phyloP scores from a whole-genome alignment of 768 basidiomycete species.

The Xerocomus potaroensis region DNA sequence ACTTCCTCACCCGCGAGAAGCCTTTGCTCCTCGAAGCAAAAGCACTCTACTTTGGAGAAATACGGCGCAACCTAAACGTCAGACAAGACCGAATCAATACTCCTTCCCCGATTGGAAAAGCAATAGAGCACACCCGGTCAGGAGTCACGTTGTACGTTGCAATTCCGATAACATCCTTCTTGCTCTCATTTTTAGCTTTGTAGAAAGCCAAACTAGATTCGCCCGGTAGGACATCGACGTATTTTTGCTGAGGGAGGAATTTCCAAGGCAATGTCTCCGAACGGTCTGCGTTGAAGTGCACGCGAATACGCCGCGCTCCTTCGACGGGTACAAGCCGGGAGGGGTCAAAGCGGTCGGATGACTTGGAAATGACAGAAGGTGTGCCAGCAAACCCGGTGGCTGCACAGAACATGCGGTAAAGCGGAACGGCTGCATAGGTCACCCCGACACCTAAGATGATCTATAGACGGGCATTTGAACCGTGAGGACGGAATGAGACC shows the following conservation, averaged over 20 bases:
- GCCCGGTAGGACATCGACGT: constrained; percentile 86
- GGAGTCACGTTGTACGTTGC: constrained; percentile 99
- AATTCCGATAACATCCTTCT: constrained; percentile 92
- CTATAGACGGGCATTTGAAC: constrained; percentile 36
- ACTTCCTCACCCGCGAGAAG: constrained; percentile 94
- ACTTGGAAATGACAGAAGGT: constrained; percentile 72
- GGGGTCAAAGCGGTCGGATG: constrained; percentile 66
- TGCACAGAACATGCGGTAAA: constrained; percentile 97
- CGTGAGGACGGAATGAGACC: neutral
- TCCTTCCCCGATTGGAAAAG: too few relatives aligned
- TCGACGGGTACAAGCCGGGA: constrained; percentile 79
- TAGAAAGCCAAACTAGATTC: constrained; percentile 98
- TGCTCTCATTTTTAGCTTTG: constrained; percentile 80
- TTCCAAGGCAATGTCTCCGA: constrained; percentile 89
- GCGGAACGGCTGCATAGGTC: constrained; percentile 95
- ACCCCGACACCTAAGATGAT: constrained; percentile 75
- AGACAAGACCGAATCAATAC: too few relatives aligned
- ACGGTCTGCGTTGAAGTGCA: constrained; percentile 93
- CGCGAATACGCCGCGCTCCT: constrained; percentile 72
- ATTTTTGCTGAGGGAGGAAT: constrained; percentile 88
- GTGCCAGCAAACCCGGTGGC: constrained; percentile 97
- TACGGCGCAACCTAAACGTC: constrained; percentile 90
- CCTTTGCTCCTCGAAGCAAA: constrained; percentile 98
- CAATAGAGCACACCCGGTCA: constrained; percentile 64
- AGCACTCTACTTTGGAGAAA: constrained; percentile 99